Evolutionary conservation across 768 basidiomycete genomes (phyloP).

Genomic region (Mycena capillaripes): DNA sequence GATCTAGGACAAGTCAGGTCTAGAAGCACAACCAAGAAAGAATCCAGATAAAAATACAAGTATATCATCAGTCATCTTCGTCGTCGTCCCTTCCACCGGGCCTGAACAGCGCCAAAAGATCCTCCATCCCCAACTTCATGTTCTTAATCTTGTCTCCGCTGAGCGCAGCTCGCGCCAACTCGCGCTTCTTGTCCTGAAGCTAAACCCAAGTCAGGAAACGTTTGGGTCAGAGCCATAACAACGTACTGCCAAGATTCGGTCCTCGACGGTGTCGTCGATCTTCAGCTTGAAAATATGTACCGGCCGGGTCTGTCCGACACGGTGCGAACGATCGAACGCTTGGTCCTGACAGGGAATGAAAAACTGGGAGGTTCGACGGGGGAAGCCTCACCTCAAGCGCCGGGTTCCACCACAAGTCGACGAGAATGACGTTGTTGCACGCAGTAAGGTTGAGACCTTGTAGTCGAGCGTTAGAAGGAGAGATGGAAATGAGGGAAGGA

Average conservation of each 20-base stretch:
- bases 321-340: conserved; percentile 93
- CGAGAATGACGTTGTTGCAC: conserved; percentile 94
- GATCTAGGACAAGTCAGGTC: too few relatives aligned
- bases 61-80: conserved; percentile 52
- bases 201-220: conserved; percentile 42
- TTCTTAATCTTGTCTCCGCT: conserved; percentile 92
- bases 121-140: conserved; percentile 86
- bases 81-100: conserved; percentile 71
- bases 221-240: neutral
- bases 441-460: conserved; percentile 90
- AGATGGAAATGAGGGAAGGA: conserved; percentile 25
- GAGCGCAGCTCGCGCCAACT: conserved; percentile 85
- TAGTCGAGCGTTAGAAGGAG: conserved; percentile 12
- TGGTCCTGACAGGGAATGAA: conserved; percentile 72
- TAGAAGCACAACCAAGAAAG: neutral
- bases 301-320: conserved; percentile 88
- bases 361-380: conserved; percentile 5
- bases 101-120: conserved; percentile 86
- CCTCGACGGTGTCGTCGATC: conserved; percentile 88
- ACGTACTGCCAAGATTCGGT: conserved; percentile 81
- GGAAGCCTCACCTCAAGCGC: conserved; percentile 72
- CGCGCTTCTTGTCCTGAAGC: conserved; percentile 95
- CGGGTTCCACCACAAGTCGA: conserved; percentile 97
- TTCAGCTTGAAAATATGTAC: conserved; percentile 94
- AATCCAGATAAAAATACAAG: neutral